Evolutionary conservation across 148 eudicot genomes (phyloP), one percentile per base, ranked within the genome.

Genomic region (Pharnaceum exiguum): DNA sequence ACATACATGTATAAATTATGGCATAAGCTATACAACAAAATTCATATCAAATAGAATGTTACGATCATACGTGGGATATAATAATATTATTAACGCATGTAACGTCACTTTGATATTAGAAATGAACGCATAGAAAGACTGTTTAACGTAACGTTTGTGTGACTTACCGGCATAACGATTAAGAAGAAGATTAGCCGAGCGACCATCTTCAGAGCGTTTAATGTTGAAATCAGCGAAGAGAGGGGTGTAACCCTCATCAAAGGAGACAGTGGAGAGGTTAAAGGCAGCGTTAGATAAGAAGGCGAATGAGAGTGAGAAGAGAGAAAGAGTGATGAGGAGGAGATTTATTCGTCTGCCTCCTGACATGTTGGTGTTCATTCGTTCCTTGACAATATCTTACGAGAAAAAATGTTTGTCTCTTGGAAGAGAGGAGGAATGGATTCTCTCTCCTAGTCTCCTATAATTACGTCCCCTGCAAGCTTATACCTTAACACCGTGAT

Each of bases 181-280:
- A 69, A 90, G 95, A 60, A 73, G 79, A 75, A 90, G 95, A 32
- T 82, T 74, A 9, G 81, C 88, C 30, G 65, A 49, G 35, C 67
- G 77, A 26, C 75, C 82, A 15, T 90, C 83, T 0, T 57, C 51
- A 11, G 97, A 90, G 23, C 76, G 71, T 12, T 78, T 71, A 45
- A 90, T 82, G 30, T 90, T 90, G 71, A 90, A 90, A 60, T 86
- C 86, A 57, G 91, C 85, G 48, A 90, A 90, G 21, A 90, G 86
- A 60, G 97, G 81, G 11, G 77, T 47, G 60, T 81, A 87, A 18
- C 90, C 83, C 53, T 89, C 70, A 18, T 62, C 63, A 60, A 75
- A 89, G 9, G 79, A 45, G 57, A 79, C 67, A 46, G 90, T 69
- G 18, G 85, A 50, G 51, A 77, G 48, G 61, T 86, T 77, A 55